Evolutionary conservation across 768 basidiomycete genomes (phyloP), one percentile per base, ranked within the genome.

Genomic region (Boletellus ananiceps): DNA sequence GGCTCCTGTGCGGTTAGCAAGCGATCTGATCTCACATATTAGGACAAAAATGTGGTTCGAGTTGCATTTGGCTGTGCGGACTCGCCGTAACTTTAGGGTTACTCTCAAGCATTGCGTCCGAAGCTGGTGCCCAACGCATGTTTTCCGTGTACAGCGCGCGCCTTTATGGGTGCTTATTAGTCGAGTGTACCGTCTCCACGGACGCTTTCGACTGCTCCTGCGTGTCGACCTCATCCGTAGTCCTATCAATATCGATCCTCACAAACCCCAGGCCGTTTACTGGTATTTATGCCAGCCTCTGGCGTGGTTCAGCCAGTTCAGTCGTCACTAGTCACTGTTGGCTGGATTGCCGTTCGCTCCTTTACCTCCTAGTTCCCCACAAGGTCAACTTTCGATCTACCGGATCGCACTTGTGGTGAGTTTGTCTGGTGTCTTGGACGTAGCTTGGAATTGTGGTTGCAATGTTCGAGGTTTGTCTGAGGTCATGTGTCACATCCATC

Each of bases 391-490:
- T 13, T 21, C 21, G 21, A 25, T 46, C 36, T 1, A 2, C 41
- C 5, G 29, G 38, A 13, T 40, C 44, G 42, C 25, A 14, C 46
- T 27, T 35, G 4, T 15, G 38, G 15, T 23, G 33, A 14, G 36
- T 40, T 35, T 33, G 23, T 27, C 18, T 32, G n/a, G 38, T 37
- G 8, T 18, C 18, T 38, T 27, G 34, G 27, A 25, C 15, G 5
- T 33, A 31, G 40, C 39, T 9, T 21, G 35, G 31, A 39, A 50
- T 32, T 42, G 44, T 46, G 40, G 4, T 7, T 6, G 7, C 3
- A 2, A 49, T 16, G 32, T 18, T 34, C 16, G 32, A 52, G 61
- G 61, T 63, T 37, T 25, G 55, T 50, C 18, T 27, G 42, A 23
- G 31, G 18, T 39, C 4, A 19, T 14, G 11, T 33, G 16, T 32